Base-by-base conservation (phyloP, 2,329 filamentous ascomycete species). In the Helotiales sp. region DNA sequence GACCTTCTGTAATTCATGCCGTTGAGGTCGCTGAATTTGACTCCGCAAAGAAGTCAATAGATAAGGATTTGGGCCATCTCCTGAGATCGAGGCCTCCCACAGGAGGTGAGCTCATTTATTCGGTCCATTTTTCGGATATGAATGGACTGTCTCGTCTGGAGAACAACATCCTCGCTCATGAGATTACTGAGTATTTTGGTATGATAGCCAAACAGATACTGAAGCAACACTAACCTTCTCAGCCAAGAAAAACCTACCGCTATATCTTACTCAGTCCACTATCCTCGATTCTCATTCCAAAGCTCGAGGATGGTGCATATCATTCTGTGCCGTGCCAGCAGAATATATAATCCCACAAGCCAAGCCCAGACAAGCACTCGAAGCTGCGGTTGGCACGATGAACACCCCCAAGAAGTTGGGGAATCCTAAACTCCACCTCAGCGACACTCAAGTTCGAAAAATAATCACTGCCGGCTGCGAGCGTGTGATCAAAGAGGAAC, bases 401-500 rank as follows among this genome's bases (percentile, higher is more conserved):
- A 6, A 31, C 22, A 36, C 52, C 22, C 34, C 50, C 22, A 57
- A 56, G 15, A 42, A 49, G 49, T 22, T 22, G 36, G 51, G 17
- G 2, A 55, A 25, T 15, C 63, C 55, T 10, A 59, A 60, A 15
- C 54, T 66, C 31, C 54, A 31, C 17, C 44, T 63, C 19, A 57
- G 60, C 2, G 62, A 65, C 38, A 17, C 61, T 17, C 54, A 58
- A 51, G 51, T 63, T 24, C 60, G 58, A 27, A 57, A 60, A 29
- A 55, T 66, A 40, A 63, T 64, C 29, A 62, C 38, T n/a, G 44
- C 58, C 13, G 61, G 64, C 19, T 66, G 65, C 42, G 59, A 65
- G n/a, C 55, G 48, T 10, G 56, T 64, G 13, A 68, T 68, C 52
- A 57, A 59, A 47, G 77, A 77, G 6, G 81, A 84, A 63, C 78